Base-by-base conservation (phyloP, 495 filamentous ascomycete species). In the Bombardia bombarda region DNA sequence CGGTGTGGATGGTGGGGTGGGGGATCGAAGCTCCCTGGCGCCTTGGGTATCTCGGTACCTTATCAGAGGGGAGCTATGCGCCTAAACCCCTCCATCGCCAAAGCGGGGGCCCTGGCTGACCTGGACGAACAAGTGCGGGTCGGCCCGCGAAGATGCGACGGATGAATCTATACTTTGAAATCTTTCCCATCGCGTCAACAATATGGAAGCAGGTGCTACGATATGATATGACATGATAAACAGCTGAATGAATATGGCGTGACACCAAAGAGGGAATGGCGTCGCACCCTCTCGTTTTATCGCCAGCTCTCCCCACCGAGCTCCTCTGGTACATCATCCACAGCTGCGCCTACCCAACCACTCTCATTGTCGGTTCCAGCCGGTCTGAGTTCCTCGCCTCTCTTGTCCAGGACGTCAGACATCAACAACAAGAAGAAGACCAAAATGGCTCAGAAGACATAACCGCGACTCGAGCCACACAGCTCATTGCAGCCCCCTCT, bases 361-460 rank as follows among this genome's bases (percentile, higher is more conserved):
- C 75, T 0, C 59, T 94, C 12, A 60, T 94, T 38, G 68, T 93
- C 56, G 92, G 88, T 59, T 77, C 75, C 5, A 72, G 76, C 13
- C 76, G 77, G 33, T 60, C 74, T 3, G 69, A 67, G 13, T 93
- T 94, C 45, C 61, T 92, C 16, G 51, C 60, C 23, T 53, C 64
- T 22, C 61, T 72, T 24, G 46, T 62, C 34, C 45, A 61, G 3
- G 61, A 72, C 36, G 34, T 68, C 14, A 31, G 21, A 25, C 22
- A 55, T n/a, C 18, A 38, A 7, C 40, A 30, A 8, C 25, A 40
- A 12, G 34, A 39, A 19, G 23, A 33, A 17, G 22, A 5, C 13
- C 16, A 34, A 6, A 14, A 40, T 17, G 35, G 25, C 1, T 17
- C 19, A 16, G 19, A 40, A 18, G 26, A 22, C 10, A 8, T 32